Conservation (phyloP, 805 yeast genomes). For the Lipomyces oligophaga region DNA sequence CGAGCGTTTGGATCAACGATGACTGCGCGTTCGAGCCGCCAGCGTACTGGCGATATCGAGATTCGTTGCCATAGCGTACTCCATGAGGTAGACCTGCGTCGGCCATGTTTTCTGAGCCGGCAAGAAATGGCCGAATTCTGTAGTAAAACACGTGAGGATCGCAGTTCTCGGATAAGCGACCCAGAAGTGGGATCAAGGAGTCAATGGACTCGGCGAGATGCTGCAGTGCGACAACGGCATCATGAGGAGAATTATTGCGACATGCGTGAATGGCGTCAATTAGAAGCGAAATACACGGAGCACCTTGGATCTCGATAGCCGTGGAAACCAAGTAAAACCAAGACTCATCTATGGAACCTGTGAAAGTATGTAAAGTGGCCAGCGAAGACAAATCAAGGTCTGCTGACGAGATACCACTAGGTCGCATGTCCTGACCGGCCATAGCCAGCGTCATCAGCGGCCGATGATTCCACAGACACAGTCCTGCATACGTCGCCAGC, state of each 20-base stretch:
- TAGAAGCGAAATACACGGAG: slow-evolving; percentile 63
- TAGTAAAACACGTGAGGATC: slow-evolving; percentile 89
- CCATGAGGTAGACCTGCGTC: slow-evolving; percentile 80
- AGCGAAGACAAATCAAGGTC: slow-evolving; percentile 64
- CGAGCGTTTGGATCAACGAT: slow-evolving; percentile 82
- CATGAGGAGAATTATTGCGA: slow-evolving; percentile 43
- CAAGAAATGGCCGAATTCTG: slow-evolving; percentile 81
- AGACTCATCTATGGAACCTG: slow-evolving; percentile 85
- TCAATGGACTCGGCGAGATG: slow-evolving; percentile 71
- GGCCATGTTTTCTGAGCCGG: slow-evolving; percentile 93
- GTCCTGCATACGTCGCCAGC: slow-evolving; percentile 79
- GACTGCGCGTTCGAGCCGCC: slow-evolving; percentile 97
- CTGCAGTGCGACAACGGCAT: slow-evolving; percentile 51
- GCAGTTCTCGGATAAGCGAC: slow-evolving; percentile 88
- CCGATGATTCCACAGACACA: slow-evolving; percentile 77
- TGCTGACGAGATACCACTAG: too few species aligned
- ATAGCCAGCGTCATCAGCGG: slow-evolving; percentile 31
- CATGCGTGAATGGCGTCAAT: slow-evolving; percentile 60
- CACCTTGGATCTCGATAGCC: slow-evolving; percentile 79
- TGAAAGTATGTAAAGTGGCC: slow-evolving; percentile 76
- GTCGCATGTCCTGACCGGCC: slow-evolving; percentile 53
- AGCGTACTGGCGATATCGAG: slow-evolving; percentile 37
- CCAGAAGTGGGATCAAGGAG: slow-evolving; percentile 63
- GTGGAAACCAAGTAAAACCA: slow-evolving; percentile 93
- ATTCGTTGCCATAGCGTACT: slow-evolving; percentile 58